phyloP scores from a whole-genome alignment of 495 filamentous ascomycete species.

The Glarea lozoyensis region DNA sequence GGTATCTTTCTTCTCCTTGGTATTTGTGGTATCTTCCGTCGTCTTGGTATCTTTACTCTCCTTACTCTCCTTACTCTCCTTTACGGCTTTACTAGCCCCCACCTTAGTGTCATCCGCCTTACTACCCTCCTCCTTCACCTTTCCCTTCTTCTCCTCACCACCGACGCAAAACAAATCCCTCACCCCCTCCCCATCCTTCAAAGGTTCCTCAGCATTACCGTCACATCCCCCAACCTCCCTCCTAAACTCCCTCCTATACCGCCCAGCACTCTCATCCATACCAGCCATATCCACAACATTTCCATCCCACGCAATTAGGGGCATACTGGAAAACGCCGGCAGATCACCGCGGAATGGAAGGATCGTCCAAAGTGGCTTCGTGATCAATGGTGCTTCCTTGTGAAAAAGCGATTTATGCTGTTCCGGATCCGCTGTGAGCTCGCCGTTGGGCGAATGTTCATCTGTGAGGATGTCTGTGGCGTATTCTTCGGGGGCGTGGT shows the following conservation, averaged over 20 bases:
- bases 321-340: slow-evolving; percentile 12
- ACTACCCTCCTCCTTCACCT: no score
- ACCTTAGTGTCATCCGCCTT: no score
- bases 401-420: slow-evolving; percentile 15
- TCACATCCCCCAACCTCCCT: slow-evolving; percentile 18
- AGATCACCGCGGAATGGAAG: slow-evolving; percentile 12
- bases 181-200: background rate
- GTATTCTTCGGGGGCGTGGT: slow-evolving; percentile 62
- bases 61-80: no score
- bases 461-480: slow-evolving; percentile 7
- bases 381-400: slow-evolving; percentile 12
- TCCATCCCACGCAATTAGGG: slow-evolving; percentile 17
- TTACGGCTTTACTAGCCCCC: no score
- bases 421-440: slow-evolving; percentile 18
- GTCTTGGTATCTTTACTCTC: no score
- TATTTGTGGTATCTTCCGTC: no score
- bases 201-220: background rate
- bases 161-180: slow-evolving; percentile 19
- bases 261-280: slow-evolving; percentile 4
- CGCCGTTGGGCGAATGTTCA: background rate
- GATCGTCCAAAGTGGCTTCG: slow-evolving; percentile 13
- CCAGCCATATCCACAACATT: background rate
- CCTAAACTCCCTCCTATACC: slow-evolving; percentile 12
- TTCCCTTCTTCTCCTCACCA: no score
- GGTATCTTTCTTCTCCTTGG: no score